Base-by-base conservation (phyloP, 2,329 filamentous ascomycete genomes). In the Colletotrichum tanaceti region DNA sequence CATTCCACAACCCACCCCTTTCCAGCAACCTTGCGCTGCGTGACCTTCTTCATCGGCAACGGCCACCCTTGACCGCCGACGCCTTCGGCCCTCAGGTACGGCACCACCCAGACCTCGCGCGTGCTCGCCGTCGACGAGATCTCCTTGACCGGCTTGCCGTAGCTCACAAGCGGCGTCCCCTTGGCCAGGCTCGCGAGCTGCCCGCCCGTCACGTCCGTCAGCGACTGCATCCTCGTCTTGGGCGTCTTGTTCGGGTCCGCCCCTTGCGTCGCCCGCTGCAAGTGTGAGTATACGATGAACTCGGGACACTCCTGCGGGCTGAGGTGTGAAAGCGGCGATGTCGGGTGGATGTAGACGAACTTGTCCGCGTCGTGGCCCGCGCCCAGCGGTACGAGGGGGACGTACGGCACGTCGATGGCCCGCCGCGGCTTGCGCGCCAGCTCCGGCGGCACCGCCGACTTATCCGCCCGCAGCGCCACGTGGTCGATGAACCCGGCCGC, bases 401-500 rank as follows among this genome's bases (percentile, higher is more conserved):
- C 79, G 76, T 98, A 99, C 0, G 95, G 92, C 3, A 98, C 92
- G 73, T 98, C 94, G 72, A 96, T 97, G 1, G 94, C 92, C n/a
- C 94, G 89, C 58, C 89, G 89, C 0, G 94, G 93, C 70, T 92
- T 93, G 20, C 91, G 85, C 53, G 84, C 80, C 61, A 86, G 80
- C 70, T 91, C 89, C 0, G 90, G 90, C 0, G 93, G 92, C 14
- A 85, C 86, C 0, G 93, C 93, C 0, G 93, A 86, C n/a, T 93
- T 83, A 78, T 99, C 95, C 4, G 93, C 93, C 69, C 96, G 92
- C 73, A 98, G 94, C 53, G 96, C 96, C 47, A 99, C 87, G 73
- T 98, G 92, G 79, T 99, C 96, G 75, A 98, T 89, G 81, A 98
- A 98, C 1, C 95, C 96, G 0, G 93, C 91, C 0, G 95, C 93